Conservation (phyloP, 805 yeast species). For the Suhomyces faveliae region DNA sequence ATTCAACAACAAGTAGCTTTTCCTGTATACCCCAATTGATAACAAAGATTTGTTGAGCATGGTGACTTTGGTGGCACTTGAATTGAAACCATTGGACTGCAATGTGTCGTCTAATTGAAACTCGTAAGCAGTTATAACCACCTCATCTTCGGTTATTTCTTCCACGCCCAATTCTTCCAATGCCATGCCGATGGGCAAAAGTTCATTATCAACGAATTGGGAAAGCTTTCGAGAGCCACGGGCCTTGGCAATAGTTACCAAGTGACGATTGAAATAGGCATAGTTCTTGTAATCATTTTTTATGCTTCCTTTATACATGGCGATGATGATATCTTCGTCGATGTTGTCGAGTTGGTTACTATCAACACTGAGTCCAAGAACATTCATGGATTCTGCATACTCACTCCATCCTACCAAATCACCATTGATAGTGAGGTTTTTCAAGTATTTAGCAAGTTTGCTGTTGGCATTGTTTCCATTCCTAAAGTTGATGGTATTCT, state of each 20-base stretch:
- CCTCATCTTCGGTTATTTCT: slow-evolving; percentile 53
- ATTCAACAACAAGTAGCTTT: slow-evolving; percentile 55
- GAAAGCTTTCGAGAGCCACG: slow-evolving; percentile 20
- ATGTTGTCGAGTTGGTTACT: slow-evolving; percentile 16
- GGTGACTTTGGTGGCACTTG: slow-evolving; percentile 34
- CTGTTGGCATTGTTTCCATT: slow-evolving; percentile 12
- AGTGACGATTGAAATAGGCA: slow-evolving; percentile 31
- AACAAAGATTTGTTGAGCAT: slow-evolving; percentile 55
- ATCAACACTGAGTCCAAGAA: slow-evolving; percentile 25
- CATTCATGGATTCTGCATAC: slow-evolving; percentile 30
- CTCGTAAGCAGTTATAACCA: slow-evolving; percentile 72
- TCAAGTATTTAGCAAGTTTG: slow-evolving; percentile 29
- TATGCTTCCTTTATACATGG: slow-evolving; percentile 31
- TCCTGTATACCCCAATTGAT: slow-evolving; percentile 58
- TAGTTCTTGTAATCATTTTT: slow-evolving; percentile 37
- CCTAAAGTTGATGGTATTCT: slow-evolving; percentile 19
- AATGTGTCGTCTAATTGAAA: slow-evolving; percentile 55
- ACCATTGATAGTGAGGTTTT: slow-evolving; percentile 26
- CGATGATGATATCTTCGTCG: slow-evolving; percentile 36
- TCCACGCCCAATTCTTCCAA: slow-evolving; percentile 38
- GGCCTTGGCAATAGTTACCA: slow-evolving; percentile 27
- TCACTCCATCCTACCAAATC: slow-evolving; percentile 35
- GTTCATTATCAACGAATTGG: slow-evolving; percentile 27
- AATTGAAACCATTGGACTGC: slow-evolving; percentile 27
- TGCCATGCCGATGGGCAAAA: slow-evolving; percentile 35